phyloP scores from a whole-genome alignment of 2,329 filamentous ascomycete species.

The Cladorrhinum sp. region DNA sequence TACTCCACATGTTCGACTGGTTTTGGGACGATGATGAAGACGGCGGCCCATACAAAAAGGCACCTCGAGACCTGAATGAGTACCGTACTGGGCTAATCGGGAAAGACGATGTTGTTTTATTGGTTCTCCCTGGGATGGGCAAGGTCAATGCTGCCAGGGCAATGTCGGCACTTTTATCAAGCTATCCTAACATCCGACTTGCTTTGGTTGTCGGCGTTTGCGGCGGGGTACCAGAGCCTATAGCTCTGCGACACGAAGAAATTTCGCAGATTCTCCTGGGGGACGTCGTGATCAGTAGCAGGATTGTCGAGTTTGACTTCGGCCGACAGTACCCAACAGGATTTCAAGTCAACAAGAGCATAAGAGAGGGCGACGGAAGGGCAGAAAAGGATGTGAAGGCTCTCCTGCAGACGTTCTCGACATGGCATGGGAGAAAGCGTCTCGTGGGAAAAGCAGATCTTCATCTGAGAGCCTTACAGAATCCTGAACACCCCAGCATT shows the following conservation, averaged over 20 bases:
- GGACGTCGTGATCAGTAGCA: conserved; percentile 27
- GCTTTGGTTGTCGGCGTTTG: conserved; percentile 28
- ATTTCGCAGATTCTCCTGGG: conserved; percentile 21
- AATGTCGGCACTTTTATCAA: conserved; percentile 29
- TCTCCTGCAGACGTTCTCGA: conserved; percentile 20
- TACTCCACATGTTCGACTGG: too few relatives aligned
- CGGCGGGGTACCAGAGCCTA: conserved; percentile 23
- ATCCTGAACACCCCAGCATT: conserved; percentile 1
- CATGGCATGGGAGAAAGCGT: conserved; percentile 14
- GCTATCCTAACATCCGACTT: conserved; percentile 24
- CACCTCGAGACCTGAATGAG: too few relatives aligned
- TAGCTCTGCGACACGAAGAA: not conserved
- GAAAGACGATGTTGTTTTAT: conserved; percentile 18
- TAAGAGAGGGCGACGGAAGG: conserved; percentile 19
- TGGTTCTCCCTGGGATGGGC: conserved; percentile 19
- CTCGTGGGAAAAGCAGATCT: conserved; percentile 9
- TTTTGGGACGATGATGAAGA: too few relatives aligned
- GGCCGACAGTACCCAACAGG: conserved; percentile 21
- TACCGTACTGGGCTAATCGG: conserved; percentile 22
- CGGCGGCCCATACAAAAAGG: too few relatives aligned
- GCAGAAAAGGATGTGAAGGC: conserved; percentile 16
- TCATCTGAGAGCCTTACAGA: conserved; percentile 5
- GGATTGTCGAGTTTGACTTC: conserved; percentile 25
- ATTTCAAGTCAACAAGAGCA: conserved; percentile 19
- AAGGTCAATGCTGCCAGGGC: conserved; percentile 28